Evolutionary conservation across 805 yeast species (phyloP).

Genomic region (Kodamaea laetipori): DNA sequence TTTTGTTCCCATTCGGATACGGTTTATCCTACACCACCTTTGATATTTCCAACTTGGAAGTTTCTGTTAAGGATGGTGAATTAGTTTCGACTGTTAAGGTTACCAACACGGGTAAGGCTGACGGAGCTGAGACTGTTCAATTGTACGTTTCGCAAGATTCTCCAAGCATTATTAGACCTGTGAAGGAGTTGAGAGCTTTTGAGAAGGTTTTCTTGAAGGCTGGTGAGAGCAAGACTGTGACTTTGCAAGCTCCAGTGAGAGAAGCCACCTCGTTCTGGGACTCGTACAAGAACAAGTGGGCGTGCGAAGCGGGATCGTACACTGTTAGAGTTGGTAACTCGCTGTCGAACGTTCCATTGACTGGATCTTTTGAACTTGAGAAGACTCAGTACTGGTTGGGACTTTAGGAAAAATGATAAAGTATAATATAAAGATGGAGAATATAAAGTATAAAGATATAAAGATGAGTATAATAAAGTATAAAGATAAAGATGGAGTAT

Average conservation of each 20-base stretch:
- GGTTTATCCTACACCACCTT: conserved; percentile 64
- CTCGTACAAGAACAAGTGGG: conserved; percentile 51
- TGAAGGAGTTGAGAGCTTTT: conserved; percentile 62
- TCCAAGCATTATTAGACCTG: conserved; percentile 50
- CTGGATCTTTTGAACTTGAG: conserved; percentile 3
- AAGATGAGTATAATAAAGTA: too few relatives aligned
- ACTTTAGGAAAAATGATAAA: conserved; percentile 3
- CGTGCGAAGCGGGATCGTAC: conserved; percentile 52
- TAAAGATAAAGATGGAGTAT: too few relatives aligned
- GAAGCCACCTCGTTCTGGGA: conserved; percentile 60
- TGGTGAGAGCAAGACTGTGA: conserved; percentile 43
- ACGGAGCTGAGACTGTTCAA: conserved; percentile 60
- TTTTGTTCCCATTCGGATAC: conserved; percentile 61
- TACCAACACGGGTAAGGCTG: conserved; percentile 48
- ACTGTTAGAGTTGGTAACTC: conserved; percentile 47
- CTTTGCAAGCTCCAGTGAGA: conserved; percentile 41
- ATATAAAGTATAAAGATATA: too few relatives aligned
- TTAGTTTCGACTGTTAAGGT: conserved; percentile 41
- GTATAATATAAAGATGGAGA: background rate
- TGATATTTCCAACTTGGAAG: conserved; percentile 39
- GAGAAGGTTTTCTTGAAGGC: conserved; percentile 49
- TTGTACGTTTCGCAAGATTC: conserved; percentile 46
- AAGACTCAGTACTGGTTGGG: conserved; percentile 9
- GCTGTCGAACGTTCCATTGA: conserved; percentile 4
- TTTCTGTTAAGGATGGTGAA: conserved; percentile 25